A percentile compares a stretch with the other conserved stretches of the same genome.
These are phyloP conservation scores for Marasmius sp. DNA, from an alignment of 1,284 basidiomycete genomes.

Conservation along the genomic window DNA sequence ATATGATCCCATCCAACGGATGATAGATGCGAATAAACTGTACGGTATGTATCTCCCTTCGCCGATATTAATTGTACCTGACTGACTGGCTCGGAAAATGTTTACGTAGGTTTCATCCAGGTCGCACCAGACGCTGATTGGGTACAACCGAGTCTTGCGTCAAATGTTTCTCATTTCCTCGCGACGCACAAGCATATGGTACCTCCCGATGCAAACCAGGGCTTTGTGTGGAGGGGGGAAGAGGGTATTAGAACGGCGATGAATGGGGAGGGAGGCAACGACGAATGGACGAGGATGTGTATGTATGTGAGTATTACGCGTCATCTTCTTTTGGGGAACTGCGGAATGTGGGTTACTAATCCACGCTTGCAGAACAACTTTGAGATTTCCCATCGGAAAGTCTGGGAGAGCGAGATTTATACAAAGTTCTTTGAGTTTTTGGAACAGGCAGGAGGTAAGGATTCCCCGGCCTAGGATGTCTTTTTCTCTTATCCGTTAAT, in stretches of 20 bases:
- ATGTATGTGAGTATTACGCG: conserved; percentile 27
- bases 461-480: conserved; percentile 2
- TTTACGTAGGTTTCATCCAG: conserved; percentile 25
- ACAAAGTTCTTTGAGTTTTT: conserved; percentile 26
- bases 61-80: not conserved
- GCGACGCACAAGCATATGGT: conserved; percentile 15
- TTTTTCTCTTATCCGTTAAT: not conserved
- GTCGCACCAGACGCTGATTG: conserved; percentile 21
- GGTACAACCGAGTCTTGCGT: conserved; percentile 26
- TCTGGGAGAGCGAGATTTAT: conserved; percentile 26
- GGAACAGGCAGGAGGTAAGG: conserved; percentile 21
- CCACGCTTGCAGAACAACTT: conserved; percentile 24
- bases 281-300: conserved; percentile 24
- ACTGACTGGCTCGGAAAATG: not conserved
- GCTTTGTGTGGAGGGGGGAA: conserved; percentile 23
- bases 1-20: conserved; percentile 26
- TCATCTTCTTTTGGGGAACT: not conserved
- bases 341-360: not conserved
- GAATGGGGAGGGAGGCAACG: conserved; percentile 20
- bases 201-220: conserved; percentile 21
- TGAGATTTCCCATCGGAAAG: conserved; percentile 27
- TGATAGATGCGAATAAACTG: conserved; percentile 22
- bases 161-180: conserved; percentile 27
- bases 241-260: conserved; percentile 23
- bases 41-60: conserved; percentile 19